Evolutionary conservation across 345 rosid genomes (phyloP).

Genomic region (Eucalyptus viminalis): DNA sequence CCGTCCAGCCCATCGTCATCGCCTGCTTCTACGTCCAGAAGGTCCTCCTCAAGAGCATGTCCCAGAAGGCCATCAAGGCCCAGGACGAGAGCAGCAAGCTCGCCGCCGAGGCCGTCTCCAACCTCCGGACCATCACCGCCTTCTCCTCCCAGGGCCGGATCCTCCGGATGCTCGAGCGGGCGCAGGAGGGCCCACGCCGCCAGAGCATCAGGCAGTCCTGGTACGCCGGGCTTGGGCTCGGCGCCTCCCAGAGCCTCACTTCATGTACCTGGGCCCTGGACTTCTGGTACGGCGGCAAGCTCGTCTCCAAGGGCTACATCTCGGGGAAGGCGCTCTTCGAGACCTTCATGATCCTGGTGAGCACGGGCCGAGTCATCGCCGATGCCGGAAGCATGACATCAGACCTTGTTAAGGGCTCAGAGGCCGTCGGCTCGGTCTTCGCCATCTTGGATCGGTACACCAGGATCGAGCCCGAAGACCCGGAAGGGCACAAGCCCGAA

Average conservation of each 20-base stretch:
- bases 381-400: conserved; percentile 70
- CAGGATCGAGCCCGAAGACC: conserved; percentile 40
- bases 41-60: conserved; percentile 36
- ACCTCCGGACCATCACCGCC: conserved; percentile 24
- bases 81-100: conserved; percentile 57
- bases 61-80: conserved; percentile 41
- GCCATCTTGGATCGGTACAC: conserved; percentile 45
- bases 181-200: conserved; percentile 23
- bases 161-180: conserved; percentile 19
- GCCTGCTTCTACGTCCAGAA: conserved; percentile 25
- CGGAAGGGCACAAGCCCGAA: conserved; percentile 26
- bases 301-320: conserved; percentile 35
- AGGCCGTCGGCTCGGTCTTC: conserved; percentile 38
- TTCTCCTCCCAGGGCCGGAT: conserved; percentile 27
- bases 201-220: conserved; percentile 38
- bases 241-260: conserved; percentile 23
- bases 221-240: conserved; percentile 30
- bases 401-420: conserved; percentile 46
- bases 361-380: conserved; percentile 58
- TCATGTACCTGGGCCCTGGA: conserved; percentile 41
- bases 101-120: conserved; percentile 46
- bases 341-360: conserved; percentile 53
- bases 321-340: conserved; percentile 32
- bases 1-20: conserved; percentile 26
- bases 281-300: conserved; percentile 69